Percentiles rank a stretch among this genome's conserved stretches.
Conservation (phyloP, 2,329 filamentous ascomycete genomes). For the Ascochyta viciae-villosae region DNA sequence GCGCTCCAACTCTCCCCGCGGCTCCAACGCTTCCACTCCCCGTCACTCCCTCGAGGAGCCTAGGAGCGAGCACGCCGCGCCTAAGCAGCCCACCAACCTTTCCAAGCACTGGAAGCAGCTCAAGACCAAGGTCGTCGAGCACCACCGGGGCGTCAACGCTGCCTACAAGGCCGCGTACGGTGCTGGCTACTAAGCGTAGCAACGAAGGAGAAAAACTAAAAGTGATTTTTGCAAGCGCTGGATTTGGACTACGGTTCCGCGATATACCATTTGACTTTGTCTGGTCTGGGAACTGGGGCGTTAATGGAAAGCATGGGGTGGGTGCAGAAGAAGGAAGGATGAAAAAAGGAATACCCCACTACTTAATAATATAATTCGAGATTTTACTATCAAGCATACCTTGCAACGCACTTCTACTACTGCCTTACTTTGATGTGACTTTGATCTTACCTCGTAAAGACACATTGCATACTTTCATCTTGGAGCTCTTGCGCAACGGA, state of each 20-base stretch:
- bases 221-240: slow-evolving; percentile 18
- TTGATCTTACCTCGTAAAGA: slow-evolving; percentile 4
- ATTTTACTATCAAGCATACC: slow-evolving; percentile 15
- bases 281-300: slow-evolving; percentile 9
- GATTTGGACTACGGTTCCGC: slow-evolving; percentile 19
- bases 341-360: slow-evolving; percentile 5
- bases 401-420: background rate
- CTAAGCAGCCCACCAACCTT: slow-evolving; percentile 25
- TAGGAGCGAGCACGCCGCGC: slow-evolving; percentile 15
- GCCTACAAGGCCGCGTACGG: slow-evolving; percentile 30
- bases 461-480: background rate
- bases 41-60: slow-evolving; percentile 25
- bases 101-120: slow-evolving; percentile 35
- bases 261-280: slow-evolving; percentile 22
- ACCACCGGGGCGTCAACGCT: slow-evolving; percentile 37
- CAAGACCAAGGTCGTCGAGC: slow-evolving; percentile 40
- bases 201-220: slow-evolving; percentile 6
- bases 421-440: background rate
- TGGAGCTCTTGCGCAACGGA: background rate
- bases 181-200: background rate
- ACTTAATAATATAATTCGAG: slow-evolving; percentile 18
- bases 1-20: slow-evolving; percentile 10
- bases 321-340: background rate
- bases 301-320: background rate
- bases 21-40: slow-evolving; percentile 20